A percentile compares a stretch with the other conserved stretches of the same genome.
Evolutionary conservation across 2,329 filamentous ascomycete species (phyloP).

Genomic region (Dactylellina sp.): DNA sequence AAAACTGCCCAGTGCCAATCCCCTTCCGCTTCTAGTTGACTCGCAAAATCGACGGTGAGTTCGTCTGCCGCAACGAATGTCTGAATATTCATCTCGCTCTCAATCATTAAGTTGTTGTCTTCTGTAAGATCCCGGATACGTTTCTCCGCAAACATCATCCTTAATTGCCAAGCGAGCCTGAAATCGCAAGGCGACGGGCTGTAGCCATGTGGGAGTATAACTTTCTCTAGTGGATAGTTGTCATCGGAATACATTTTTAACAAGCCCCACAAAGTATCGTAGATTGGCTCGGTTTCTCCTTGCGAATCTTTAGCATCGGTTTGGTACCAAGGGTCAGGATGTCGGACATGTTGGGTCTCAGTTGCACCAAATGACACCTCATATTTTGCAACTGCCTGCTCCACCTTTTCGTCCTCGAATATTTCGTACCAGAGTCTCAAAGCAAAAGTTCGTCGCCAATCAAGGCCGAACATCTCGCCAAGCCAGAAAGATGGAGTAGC

Average conservation of each 20-base stretch:
- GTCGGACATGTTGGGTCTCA: constrained; percentile 65
- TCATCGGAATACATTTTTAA: constrained; percentile 81
- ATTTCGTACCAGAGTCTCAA: constrained; percentile 90
- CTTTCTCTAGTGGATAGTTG: constrained; percentile 63
- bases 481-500: constrained; percentile 83
- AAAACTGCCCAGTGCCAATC: constrained; percentile 79
- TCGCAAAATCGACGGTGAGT: constrained; percentile 74
- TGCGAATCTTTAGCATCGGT: constrained; percentile 70
- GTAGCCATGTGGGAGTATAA: constrained; percentile 59
- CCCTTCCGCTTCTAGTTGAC: constrained; percentile 73
- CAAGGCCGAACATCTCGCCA: constrained; percentile 82
- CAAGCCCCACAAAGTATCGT: constrained; percentile 87
- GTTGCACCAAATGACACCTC: constrained; percentile 78
- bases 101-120: constrained; percentile 64
- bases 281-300: constrained; percentile 72
- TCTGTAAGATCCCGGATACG: constrained; percentile 58
- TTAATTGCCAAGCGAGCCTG: constrained; percentile 76
- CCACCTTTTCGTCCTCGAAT: constrained; percentile 75
- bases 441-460: constrained; percentile 94
- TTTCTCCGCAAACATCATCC: constrained; percentile 58
- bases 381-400: constrained; percentile 78
- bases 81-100: constrained; percentile 65
- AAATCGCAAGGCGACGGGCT: constrained; percentile 45
- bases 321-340: constrained; percentile 78
- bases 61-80: constrained; percentile 72